Base-by-base conservation (phyloP, 257 asterid species). In the Solanum okadae region DNA sequence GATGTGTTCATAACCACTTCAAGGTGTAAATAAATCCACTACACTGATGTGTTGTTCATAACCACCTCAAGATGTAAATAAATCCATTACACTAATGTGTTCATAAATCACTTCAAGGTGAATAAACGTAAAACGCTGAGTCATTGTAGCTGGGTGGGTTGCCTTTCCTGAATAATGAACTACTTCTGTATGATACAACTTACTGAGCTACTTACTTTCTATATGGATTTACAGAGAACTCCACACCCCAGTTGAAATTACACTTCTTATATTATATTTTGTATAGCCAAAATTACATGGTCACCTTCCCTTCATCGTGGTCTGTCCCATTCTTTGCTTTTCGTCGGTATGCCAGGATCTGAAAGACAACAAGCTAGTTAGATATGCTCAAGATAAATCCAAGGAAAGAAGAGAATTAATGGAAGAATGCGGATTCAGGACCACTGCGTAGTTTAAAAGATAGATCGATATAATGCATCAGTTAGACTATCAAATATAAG, bases 271-370 rank as follows among this genome's bases (percentile, higher is more conserved):
- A 82, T 31, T 82, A 82, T 82, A 49, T 82, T 86, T 56, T 73
- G 88, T 79, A 86, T 79, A 72, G 85, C 73, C 31, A 82, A 86
- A 38, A 38, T 52, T 49, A 86, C 49, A 72, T 15, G 67, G 42
- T 40, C 88, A 37, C 83, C 83, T 81, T 86, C 49, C 31, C 68
- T 83, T 84, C 87, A 86, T 67, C 84, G 33, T 77, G 81, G 35
- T 63, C 85, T 22, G 87, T 90, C 90, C 67, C 61, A 61, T 46
- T 44, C 84, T 87, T 89, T 35, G 87, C 88, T 93, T 92, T 96
- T 85, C 90, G 89, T 83, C 93, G 93, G 89, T 94, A 96, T 88
- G 96, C 96, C 87, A 96, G 88, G 90, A 94, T 94, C 98, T 96
- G 93, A 87, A 89, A 89, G 31, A 49, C 89, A 72, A 86, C 86